Percentiles rank a stretch among this genome's conserved stretches.
Conservation (phyloP, 495 filamentous ascomycete genomes). For the Trichoderma parareesei region DNA sequence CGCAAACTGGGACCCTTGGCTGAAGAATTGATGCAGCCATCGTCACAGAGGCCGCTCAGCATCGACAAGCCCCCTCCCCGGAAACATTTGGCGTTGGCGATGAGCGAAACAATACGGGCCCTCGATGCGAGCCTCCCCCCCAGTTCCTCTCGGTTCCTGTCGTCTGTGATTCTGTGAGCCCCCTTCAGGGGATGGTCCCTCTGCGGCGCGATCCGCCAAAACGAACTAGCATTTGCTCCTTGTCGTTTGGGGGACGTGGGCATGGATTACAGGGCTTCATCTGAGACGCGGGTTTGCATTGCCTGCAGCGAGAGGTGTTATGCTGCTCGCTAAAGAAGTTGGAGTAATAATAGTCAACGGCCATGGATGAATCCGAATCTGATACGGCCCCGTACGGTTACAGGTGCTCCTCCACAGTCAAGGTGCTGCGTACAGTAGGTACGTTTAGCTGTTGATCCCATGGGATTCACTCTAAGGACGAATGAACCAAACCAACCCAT, state of each 20-base stretch:
- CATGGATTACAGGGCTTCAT: neutral
- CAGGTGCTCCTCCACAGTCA: too few species aligned
- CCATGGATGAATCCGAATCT: neutral
- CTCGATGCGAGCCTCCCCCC: neutral
- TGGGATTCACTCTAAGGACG: too few species aligned
- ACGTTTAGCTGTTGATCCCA: too few species aligned
- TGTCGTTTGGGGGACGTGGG: neutral
- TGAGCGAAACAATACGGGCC: neutral
- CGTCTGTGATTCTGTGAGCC: neutral
- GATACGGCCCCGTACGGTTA: neutral
- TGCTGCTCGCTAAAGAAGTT: neutral
- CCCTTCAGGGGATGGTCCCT: neutral
- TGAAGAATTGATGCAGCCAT: neutral
- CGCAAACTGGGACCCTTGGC: neutral
- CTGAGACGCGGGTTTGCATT: neutral
- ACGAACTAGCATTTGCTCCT: too few species aligned
- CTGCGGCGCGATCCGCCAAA: neutral
- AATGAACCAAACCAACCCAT: too few species aligned
- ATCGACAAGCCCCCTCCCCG: neutral
- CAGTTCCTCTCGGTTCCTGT: neutral
- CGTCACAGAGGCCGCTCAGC: neutral
- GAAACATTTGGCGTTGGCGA: conserved; percentile 3
- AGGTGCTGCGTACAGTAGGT: too few species aligned
- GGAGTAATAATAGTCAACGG: neutral
- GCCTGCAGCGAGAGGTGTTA: too few species aligned